Evolutionary conservation across 164 flowering plant genomes (phyloP), one percentile per base, ranked within the genome.

Genomic region (Sextonia rubra): DNA sequence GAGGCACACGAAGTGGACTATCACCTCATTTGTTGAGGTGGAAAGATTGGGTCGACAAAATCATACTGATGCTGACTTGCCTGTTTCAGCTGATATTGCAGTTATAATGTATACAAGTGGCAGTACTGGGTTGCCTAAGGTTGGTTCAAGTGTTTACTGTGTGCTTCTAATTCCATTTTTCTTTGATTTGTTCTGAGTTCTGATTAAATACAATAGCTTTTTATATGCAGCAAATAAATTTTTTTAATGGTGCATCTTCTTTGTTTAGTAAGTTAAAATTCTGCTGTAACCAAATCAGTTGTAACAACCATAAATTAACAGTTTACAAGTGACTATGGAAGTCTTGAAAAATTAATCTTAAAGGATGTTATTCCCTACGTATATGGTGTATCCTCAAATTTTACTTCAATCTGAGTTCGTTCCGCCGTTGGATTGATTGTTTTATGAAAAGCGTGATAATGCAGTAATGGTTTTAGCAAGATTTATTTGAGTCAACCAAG

Each of bases 71-170:
- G 83, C 96, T 48, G 85, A 90, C 55, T 74, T 93, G 76, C 99
- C 99, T 67, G 81, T 85, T 77, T 64, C 92, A 75, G 84, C 97
- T 73, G 99, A 95, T 82, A 64, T 89, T 76, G 99, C 99, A 49
- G 99, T 95, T 76, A 89, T 95, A 79, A 95, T 95, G 99, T 95
- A 95, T 75, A 94, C 99, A 62, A 94, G 99, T 83, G 99, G 99
- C 55, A 94, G 99, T 83, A 95, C 99, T 70, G 99, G 99, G 60
- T 73, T 93, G 86, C 99, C 99, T 12, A 95, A 95, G 97, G 99
- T 95, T 73, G 66, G 90, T 78, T 60, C 27, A 70, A 24, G 44
- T 37, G 44, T 37, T 37, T 37, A 37, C 44, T 37, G 44, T 37
- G 8, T 37, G 44, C 44, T 37, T 37, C 44, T 37, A 37, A 7